These are phyloP conservation scores for Hirschioporus abietinus DNA, from an alignment of 768 basidiomycete species.

Conservation along the genomic window DNA sequence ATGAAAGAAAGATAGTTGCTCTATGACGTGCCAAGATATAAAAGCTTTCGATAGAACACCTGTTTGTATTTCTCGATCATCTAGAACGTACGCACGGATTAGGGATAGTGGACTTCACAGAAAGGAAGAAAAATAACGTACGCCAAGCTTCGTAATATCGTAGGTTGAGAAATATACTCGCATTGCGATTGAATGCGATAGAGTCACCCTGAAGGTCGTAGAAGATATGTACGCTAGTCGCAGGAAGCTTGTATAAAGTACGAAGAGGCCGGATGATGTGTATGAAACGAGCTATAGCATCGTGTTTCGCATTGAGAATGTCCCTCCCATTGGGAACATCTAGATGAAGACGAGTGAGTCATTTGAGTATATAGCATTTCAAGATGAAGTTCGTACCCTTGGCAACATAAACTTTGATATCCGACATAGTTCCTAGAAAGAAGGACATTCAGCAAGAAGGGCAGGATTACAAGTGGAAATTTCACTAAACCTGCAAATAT, in stretches of 20 bases:
- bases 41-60: slow-evolving; percentile 58
- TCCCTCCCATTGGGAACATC: slow-evolving; percentile 49
- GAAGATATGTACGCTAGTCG: slow-evolving; percentile 78
- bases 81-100: slow-evolving; percentile 30
- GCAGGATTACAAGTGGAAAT: background rate
- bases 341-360: slow-evolving; percentile 24
- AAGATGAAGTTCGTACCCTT: slow-evolving; percentile 39
- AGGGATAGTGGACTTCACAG: background rate
- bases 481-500: slow-evolving; percentile 40
- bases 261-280: slow-evolving; percentile 61
- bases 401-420: slow-evolving; percentile 57
- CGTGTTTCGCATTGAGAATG: slow-evolving; percentile 49
- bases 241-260: slow-evolving; percentile 67
- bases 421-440: slow-evolving; percentile 50
- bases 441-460: slow-evolving; percentile 8
- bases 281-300: slow-evolving; percentile 66
- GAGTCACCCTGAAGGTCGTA: slow-evolving; percentile 73
- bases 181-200: slow-evolving; percentile 92
- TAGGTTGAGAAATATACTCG: slow-evolving; percentile 83
- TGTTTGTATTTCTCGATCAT: slow-evolving; percentile 58
- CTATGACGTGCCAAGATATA: slow-evolving; percentile 62
- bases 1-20: background rate
- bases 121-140: slow-evolving; percentile 37
- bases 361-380: slow-evolving; percentile 8
- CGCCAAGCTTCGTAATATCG: slow-evolving; percentile 86